Percentiles rank a stretch among this genome's conserved stretches.
Evolutionary conservation across 129 eudicot species (phyloP).

Genomic region (Centaurea solstitialis): DNA sequence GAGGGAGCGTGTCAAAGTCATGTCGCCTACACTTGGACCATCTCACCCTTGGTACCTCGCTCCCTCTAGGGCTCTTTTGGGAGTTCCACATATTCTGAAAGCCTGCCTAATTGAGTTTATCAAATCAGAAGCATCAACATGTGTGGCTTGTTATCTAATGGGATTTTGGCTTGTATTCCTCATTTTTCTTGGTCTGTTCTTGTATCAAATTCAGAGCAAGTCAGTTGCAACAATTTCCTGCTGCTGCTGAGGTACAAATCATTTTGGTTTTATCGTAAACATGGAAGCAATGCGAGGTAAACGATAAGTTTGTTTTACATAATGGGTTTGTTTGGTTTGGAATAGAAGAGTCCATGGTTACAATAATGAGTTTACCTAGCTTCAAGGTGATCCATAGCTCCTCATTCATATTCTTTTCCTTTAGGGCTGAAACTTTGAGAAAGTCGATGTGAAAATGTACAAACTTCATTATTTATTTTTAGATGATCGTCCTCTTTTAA

Average conservation of each 20-base stretch:
- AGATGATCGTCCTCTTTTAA: not conserved
- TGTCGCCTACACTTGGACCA: too few species aligned
- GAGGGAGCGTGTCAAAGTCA: not conserved
- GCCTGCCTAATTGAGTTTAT: not conserved
- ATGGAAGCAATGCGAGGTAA: too few species aligned
- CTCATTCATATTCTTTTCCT: not conserved
- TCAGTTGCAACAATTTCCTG: slow-evolving; percentile 13
- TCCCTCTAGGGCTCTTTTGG: too few species aligned
- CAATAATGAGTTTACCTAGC: not conserved
- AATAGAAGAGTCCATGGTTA: not conserved
- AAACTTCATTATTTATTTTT: not conserved
- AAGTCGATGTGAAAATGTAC: not conserved
- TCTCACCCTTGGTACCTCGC: too few species aligned
- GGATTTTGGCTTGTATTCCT: not conserved
- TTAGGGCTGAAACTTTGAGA: not conserved
- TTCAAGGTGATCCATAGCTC: not conserved
- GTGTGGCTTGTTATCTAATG: not conserved
- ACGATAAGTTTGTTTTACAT: too few species aligned
- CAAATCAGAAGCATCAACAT: not conserved
- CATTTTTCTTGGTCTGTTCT: slow-evolving; percentile 6
- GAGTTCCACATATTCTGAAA: too few species aligned
- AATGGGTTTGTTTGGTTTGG: not conserved
- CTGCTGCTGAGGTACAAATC: slow-evolving; percentile 17
- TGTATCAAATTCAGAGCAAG: not conserved
- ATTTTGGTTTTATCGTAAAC: not conserved